Evolutionary conservation across 2,329 filamentous ascomycete genomes (phyloP).

Genomic region (Dothidotthia symphoricarpi): DNA sequence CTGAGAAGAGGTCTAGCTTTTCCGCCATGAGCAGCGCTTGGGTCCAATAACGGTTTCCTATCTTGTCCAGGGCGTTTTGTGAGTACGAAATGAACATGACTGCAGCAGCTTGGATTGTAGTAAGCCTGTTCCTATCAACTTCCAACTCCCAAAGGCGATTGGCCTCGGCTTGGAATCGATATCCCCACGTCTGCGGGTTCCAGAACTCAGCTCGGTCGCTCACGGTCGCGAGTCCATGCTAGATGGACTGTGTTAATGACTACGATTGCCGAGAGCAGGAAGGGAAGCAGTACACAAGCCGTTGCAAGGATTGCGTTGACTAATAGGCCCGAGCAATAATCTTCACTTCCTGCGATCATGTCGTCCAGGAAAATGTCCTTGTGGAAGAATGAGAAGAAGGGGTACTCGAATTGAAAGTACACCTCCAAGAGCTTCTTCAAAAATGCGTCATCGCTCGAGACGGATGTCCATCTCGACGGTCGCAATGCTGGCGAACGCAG

Average conservation of each 20-base stretch:
- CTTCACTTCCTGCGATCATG: slow-evolving; percentile 3
- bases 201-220: slow-evolving; percentile 7
- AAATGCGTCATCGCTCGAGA: slow-evolving; percentile 8
- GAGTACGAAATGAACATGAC: not conserved
- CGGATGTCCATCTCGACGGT: slow-evolving; percentile 8
- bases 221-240: not conserved
- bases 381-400: slow-evolving; percentile 8
- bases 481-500: slow-evolving; percentile 1
- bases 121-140: slow-evolving; percentile 1
- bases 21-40: not conserved
- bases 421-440: slow-evolving; percentile 6
- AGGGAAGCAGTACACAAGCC: slow-evolving; percentile 6
- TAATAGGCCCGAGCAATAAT: slow-evolving; percentile 11
- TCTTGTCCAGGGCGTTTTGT: not conserved
- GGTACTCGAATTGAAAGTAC: slow-evolving; percentile 11
- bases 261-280: slow-evolving; percentile 15
- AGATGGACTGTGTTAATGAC: not conserved
- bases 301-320: slow-evolving; percentile 8
- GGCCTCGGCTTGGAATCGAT: slow-evolving; percentile 12
- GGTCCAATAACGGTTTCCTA: not conserved
- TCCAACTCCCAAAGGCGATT: slow-evolving; percentile 13
- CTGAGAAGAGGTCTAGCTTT: not conserved
- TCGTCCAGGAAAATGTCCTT: slow-evolving; percentile 14
- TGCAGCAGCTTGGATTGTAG: slow-evolving; percentile 8
- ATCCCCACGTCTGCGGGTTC: slow-evolving; percentile 8